These are phyloP conservation scores for Hypoxylon sp. DNA, from an alignment of 2,329 filamentous ascomycete species.

Conservation along the genomic window DNA sequence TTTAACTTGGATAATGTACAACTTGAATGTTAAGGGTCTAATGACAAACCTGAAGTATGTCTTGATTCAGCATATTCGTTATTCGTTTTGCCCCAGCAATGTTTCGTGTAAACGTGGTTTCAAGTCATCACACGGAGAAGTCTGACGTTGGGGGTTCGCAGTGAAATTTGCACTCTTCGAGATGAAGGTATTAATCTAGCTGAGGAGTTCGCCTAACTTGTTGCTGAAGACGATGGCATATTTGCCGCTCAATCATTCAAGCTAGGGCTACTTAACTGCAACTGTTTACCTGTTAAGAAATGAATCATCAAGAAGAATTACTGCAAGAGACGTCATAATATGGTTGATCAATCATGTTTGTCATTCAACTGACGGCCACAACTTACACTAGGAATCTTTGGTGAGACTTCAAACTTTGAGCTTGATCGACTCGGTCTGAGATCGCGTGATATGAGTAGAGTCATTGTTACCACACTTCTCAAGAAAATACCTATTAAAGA, in stretches of 20 bases:
- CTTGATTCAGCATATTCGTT: neutral
- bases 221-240: neutral
- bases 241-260: neutral
- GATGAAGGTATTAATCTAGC: neutral
- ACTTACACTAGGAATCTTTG: neutral
- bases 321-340: neutral
- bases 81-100: neutral
- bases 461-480: neutral
- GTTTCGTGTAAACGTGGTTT: neutral
- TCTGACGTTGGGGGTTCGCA: neutral
- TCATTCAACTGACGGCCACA: neutral
- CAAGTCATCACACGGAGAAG: neutral
- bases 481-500: neutral
- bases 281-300: neutral
- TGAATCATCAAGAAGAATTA: neutral
- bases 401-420: neutral
- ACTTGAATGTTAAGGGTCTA: neutral
- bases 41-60: neutral
- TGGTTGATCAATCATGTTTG: conserved; percentile 1
- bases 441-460: neutral
- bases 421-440: neutral
- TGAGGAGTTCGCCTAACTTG: neutral
- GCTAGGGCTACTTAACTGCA: neutral
- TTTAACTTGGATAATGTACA: neutral
- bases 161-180: neutral